A percentile compares a stretch with the other conserved stretches of the same genome.
Evolutionary conservation across 2,329 filamentous ascomycete genomes (phyloP).

Genomic region (Dothideomycetidae sp.): DNA sequence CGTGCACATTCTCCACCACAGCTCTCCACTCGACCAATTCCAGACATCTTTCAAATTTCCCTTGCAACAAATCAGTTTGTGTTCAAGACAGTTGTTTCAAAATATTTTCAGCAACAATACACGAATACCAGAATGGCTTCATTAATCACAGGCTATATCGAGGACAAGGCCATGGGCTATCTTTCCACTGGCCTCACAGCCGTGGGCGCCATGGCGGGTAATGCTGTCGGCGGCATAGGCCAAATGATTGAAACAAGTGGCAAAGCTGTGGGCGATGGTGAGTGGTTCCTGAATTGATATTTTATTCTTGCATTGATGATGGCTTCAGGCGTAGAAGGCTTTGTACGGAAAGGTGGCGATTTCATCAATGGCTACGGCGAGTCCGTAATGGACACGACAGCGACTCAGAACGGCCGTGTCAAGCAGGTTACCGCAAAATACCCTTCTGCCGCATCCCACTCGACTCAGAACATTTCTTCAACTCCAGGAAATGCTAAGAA

Average conservation of each 20-base stretch:
- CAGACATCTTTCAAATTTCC: no score
- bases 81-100: no score
- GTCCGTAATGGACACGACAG: slow-evolving; percentile 18
- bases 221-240: slow-evolving; percentile 24
- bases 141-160: no score
- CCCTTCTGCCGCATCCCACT: slow-evolving; percentile 4
- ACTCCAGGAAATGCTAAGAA: slow-evolving; percentile 10
- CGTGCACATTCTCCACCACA: no score
- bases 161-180: slow-evolving; percentile 20
- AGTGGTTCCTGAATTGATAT: not conserved
- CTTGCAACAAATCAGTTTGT: no score
- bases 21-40: no score
- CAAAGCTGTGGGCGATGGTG: slow-evolving; percentile 22
- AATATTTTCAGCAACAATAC: no score
- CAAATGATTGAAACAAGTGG: slow-evolving; percentile 22
- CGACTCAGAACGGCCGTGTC: slow-evolving; percentile 18
- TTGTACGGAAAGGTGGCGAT: slow-evolving; percentile 21
- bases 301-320: not conserved
- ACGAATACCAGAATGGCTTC: no score
- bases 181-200: slow-evolving; percentile 23
- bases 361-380: slow-evolving; percentile 24
- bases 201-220: slow-evolving; percentile 24
- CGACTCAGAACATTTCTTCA: slow-evolving; percentile 10
- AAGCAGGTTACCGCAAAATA: slow-evolving; percentile 10
- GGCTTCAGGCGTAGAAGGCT: slow-evolving; percentile 20